Evolutionary conservation across 352 stramenopile genomes (phyloP).

Genomic region (Globisporangium viniferum): DNA sequence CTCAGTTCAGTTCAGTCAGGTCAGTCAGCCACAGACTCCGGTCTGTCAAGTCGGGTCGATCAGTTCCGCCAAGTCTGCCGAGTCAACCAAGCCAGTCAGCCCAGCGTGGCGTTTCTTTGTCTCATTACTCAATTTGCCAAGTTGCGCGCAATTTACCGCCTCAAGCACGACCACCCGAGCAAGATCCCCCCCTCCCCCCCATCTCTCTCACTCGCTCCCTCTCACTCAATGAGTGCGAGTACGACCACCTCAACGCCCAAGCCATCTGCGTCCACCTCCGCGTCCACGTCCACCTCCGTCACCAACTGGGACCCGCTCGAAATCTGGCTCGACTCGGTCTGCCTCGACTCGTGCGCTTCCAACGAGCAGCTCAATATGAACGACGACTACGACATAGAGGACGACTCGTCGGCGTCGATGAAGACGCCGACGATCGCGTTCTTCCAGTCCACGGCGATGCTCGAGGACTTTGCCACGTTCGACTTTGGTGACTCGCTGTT

Average conservation of each 20-base stretch:
- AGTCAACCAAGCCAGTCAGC: background rate
- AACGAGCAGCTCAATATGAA: background rate
- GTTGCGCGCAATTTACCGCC: background rate
- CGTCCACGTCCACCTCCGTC: background rate
- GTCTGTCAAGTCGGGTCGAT: too few species aligned
- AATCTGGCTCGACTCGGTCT: constrained; percentile 9
- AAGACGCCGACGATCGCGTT: background rate
- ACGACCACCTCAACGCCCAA: background rate
- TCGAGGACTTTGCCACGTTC: background rate
- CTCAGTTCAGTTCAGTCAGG: background rate
- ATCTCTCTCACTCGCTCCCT: background rate
- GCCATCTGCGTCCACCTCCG: background rate
- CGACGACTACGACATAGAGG: background rate
- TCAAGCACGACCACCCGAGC: background rate
- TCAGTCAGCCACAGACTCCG: background rate
- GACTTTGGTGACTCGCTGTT: constrained; percentile 6
- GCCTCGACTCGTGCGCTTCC: background rate
- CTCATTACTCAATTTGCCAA: constrained; percentile 1
- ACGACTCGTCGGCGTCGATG: background rate
- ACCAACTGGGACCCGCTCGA: constrained; percentile 1
- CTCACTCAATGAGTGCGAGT: background rate
- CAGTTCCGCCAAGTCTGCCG: background rate
- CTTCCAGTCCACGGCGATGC: background rate
- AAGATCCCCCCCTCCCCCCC: background rate
- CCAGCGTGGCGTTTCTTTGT: background rate